Conservation (phyloP, 352 stramenopile species). For the Phytopythium litorale region DNA sequence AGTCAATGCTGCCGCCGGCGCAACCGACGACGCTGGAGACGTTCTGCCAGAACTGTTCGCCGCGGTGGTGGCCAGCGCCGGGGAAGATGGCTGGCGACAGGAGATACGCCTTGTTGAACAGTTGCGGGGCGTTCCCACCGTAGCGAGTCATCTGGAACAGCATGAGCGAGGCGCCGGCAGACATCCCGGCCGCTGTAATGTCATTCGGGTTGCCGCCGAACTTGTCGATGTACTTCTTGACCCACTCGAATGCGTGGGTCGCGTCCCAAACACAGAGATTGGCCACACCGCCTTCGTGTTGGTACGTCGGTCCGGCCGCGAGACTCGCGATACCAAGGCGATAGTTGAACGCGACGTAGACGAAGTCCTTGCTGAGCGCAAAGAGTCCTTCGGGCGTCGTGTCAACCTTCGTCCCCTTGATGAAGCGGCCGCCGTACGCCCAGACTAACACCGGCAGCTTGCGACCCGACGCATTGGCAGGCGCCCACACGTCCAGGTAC, state of each 20-base stretch:
- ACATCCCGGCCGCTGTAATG: conserved; percentile 30
- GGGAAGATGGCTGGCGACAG: conserved; percentile 20
- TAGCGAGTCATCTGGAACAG: conserved; percentile 27
- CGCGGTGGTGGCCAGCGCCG: conserved; percentile 17
- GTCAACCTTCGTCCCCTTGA: conserved; percentile 17
- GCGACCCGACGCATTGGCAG: conserved; percentile 12
- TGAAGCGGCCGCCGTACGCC: conserved; percentile 26
- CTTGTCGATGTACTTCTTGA: conserved; percentile 30
- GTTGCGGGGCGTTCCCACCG: conserved; percentile 14
- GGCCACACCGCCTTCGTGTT: conserved; percentile 20
- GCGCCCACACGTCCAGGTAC: conserved; percentile 31
- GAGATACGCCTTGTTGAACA: conserved; percentile 26
- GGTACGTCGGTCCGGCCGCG: conserved; percentile 16
- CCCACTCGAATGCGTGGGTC: conserved; percentile 28
- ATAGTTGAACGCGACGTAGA: conserved; percentile 38
- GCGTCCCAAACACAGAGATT: conserved; percentile 26
- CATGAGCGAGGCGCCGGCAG: conserved; percentile 18
- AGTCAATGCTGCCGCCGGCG: conserved; percentile 14
- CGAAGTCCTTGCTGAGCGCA: conserved; percentile 19
- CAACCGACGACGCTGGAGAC: conserved; percentile 16
- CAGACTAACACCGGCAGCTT: conserved; percentile 35
- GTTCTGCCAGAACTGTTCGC: conserved; percentile 24
- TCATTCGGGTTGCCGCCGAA: conserved; percentile 35
- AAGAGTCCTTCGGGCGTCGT: conserved; percentile 22
- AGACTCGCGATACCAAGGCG: conserved; percentile 26